Percentiles rank a stretch among this genome's conserved stretches.
Conservation (phyloP, 176 grass and related monocot species). For the Elaeis guineensis region DNA sequence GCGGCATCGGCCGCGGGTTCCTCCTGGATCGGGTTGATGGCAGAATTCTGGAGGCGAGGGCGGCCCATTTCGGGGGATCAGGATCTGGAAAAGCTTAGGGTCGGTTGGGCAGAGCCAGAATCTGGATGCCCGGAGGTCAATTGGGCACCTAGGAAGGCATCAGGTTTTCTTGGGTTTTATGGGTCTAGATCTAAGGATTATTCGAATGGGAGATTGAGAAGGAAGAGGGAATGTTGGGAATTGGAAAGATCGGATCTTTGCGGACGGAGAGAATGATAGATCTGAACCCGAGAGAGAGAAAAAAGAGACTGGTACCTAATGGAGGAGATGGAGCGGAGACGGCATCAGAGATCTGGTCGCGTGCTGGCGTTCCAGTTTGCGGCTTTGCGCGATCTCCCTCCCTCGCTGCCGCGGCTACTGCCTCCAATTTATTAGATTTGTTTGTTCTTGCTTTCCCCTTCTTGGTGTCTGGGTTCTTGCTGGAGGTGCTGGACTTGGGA, state of each 20-base stretch:
- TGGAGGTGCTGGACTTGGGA: too few species aligned
- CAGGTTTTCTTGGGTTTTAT: too few species aligned
- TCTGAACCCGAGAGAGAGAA: not conserved
- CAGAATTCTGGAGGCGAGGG: slow-evolving; percentile 6
- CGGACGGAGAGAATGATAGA: not conserved
- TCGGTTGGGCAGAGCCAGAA: too few species aligned
- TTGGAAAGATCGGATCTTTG: not conserved
- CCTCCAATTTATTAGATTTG: too few species aligned
- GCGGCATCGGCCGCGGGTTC: not conserved
- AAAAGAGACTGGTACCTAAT: not conserved
- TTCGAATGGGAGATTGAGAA: not conserved
- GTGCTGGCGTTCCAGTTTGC: too few species aligned
- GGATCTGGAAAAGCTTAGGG: not conserved
- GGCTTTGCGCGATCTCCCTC: too few species aligned
- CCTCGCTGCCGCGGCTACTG: too few species aligned
- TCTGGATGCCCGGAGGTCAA: too few species aligned
- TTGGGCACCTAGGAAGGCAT: too few species aligned
- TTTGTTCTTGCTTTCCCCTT: too few species aligned
- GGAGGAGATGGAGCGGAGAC: not conserved
- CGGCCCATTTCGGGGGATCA: slow-evolving; percentile 8
- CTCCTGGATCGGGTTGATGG: slow-evolving; percentile 8
- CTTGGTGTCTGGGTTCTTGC: too few species aligned
- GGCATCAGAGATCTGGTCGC: not conserved
- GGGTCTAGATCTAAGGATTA: not conserved
- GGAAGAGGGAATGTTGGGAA: not conserved